A percentile compares a stretch with the other conserved stretches of the same genome.
These are phyloP conservation scores for Starmerella potacharoeniae DNA, from an alignment of 805 yeast genomes.

Conservation along the genomic window DNA sequence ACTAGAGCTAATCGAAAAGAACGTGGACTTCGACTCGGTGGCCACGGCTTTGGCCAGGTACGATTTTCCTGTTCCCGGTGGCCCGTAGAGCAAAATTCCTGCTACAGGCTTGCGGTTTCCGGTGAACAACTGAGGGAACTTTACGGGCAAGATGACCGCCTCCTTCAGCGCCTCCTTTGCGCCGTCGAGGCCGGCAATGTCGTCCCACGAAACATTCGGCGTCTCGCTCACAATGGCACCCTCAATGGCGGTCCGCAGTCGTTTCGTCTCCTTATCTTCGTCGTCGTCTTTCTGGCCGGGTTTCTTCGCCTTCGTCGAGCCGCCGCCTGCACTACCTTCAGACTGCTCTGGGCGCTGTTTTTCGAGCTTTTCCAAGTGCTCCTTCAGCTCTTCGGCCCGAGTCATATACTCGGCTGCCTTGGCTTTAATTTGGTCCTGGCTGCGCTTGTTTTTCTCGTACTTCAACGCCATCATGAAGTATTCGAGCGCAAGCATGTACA, in stretches of 20 bases:
- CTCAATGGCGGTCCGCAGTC: constrained; percentile 78
- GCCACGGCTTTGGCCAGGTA: constrained; percentile 97
- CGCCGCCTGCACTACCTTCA: constrained; percentile 39
- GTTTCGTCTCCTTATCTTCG: constrained; percentile 75
- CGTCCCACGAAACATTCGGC: constrained; percentile 90
- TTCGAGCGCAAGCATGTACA: constrained; percentile 86
- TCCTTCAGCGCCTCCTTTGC: constrained; percentile 96
- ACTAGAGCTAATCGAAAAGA: constrained; percentile 90
- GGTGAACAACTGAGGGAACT: constrained; percentile 87
- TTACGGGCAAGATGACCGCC: constrained; percentile 92
- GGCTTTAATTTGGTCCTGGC: constrained; percentile 77
- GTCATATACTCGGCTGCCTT: constrained; percentile 85
- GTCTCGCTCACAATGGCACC: constrained; percentile 85
- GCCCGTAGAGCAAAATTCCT: constrained; percentile 81
- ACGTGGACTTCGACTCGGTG: constrained; percentile 94
- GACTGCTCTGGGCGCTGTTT: constrained; percentile 27
- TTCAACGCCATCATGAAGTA: constrained; percentile 91
- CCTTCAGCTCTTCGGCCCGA: constrained; percentile 88
- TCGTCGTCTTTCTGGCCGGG: constrained; percentile 40
- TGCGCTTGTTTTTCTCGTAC: constrained; percentile 81
- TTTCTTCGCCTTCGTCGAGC: constrained; percentile 41
- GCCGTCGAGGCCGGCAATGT: constrained; percentile 87
- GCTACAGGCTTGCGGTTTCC: constrained; percentile 90
- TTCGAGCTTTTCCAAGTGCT: constrained; percentile 58
- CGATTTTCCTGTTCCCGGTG: constrained; percentile 98